These are phyloP conservation scores for Collybia sp. DNA, from an alignment of 768 basidiomycete species.

Conservation along the genomic window DNA sequence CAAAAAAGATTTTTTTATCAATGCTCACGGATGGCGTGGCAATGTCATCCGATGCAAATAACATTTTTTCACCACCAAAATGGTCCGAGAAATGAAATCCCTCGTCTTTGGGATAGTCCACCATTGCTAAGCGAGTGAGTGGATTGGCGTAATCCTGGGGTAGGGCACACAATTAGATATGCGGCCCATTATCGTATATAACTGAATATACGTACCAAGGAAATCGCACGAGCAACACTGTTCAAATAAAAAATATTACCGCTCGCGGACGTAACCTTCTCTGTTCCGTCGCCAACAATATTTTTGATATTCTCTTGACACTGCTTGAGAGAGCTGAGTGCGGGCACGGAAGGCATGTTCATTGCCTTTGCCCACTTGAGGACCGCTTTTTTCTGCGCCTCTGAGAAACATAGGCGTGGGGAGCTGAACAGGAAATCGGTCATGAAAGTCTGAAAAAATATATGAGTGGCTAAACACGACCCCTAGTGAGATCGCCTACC, in stretches of 20 bases:
- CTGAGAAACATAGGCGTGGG: slow-evolving; percentile 3
- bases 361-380: slow-evolving; percentile 4
- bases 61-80: slow-evolving; percentile 3
- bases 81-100: background rate
- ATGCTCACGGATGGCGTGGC: background rate
- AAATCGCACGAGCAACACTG: slow-evolving; percentile 3
- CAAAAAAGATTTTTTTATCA: background rate
- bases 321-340: slow-evolving; percentile 1
- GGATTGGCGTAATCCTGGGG: slow-evolving; percentile 7
- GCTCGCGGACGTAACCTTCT: slow-evolving; percentile 1
- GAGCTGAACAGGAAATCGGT: slow-evolving; percentile 3
- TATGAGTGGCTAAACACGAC: background rate
- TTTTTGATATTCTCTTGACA: background rate
- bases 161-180: background rate
- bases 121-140: slow-evolving; percentile 2
- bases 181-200: background rate
- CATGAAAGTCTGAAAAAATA: slow-evolving; percentile 3
- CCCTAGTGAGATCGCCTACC: background rate
- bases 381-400: slow-evolving; percentile 4
- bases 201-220: background rate
- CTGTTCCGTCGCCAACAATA: slow-evolving; percentile 1
- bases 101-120: slow-evolving; percentile 1
- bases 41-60: background rate
- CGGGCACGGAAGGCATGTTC: slow-evolving; percentile 1
- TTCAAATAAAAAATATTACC: slow-evolving; percentile 7